Conservation (phyloP, 306 rosid species). For the Lithocarpus polystachyus region DNA sequence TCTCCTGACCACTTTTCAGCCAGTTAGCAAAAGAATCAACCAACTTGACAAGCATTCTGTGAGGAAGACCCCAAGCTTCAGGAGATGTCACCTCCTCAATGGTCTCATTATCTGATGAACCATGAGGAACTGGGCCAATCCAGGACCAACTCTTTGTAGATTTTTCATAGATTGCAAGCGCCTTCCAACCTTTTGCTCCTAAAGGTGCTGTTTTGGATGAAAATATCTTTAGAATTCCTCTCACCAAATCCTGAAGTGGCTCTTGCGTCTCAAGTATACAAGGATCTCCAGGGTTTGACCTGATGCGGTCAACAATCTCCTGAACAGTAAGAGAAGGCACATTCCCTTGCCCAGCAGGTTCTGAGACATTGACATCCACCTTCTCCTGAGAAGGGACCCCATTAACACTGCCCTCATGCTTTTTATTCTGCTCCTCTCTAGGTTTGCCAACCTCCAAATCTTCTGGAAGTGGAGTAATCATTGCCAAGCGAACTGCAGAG, state of each 20-base stretch:
- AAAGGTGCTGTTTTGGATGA: constrained; percentile 96
- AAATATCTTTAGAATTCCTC: constrained; percentile 94
- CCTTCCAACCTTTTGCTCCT: constrained; percentile 98
- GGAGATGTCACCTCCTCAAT: constrained; percentile 81
- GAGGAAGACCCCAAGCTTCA: constrained; percentile 94
- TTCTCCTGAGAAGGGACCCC: constrained; percentile 44
- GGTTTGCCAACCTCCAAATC: constrained; percentile 56
- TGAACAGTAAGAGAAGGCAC: constrained; percentile 66
- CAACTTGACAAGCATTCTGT: constrained; percentile 94
- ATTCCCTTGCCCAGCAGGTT: constrained; percentile 47
- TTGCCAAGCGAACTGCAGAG: constrained; percentile 91
- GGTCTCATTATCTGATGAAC: constrained; percentile 56
- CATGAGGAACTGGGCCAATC: constrained; percentile 72
- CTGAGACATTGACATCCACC: constrained; percentile 32
- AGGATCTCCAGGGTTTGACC: constrained; percentile 94
- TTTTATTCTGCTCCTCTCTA: constrained; percentile 43
- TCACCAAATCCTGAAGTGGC: constrained; percentile 94
- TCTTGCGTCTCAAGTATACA: constrained; percentile 96
- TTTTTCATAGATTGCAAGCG: constrained; percentile 70
- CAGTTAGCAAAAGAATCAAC: constrained; percentile 98
- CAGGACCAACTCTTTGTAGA: constrained; percentile 85
- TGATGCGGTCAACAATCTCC: constrained; percentile 82
- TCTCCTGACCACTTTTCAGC: constrained; percentile 99
- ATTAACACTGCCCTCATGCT: constrained; percentile 39
- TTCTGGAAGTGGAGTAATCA: constrained; percentile 67